Evolutionary conservation across 73 alveolate species (phyloP).

Genomic region (Blepharisma stoltei): DNA sequence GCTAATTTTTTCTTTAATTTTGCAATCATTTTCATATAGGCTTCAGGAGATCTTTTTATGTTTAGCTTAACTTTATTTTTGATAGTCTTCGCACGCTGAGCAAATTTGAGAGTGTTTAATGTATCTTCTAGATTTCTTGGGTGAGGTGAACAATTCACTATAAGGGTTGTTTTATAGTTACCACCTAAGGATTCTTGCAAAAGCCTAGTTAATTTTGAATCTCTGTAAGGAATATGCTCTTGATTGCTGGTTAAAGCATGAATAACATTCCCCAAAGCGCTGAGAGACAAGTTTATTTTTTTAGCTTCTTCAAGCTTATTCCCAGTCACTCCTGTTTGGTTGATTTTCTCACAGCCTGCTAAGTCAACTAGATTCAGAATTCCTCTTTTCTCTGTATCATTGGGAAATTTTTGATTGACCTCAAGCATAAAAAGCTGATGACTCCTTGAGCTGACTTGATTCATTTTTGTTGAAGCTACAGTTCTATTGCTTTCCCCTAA

Average conservation of each 20-base stretch:
- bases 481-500: conserved; percentile 69
- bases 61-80: conserved; percentile 53
- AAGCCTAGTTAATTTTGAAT: conserved; percentile 76
- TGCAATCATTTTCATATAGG: conserved; percentile 24
- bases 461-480: conserved; percentile 70
- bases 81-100: conserved; percentile 85
- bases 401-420: conserved; percentile 43
- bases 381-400: conserved; percentile 62
- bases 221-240: conserved; percentile 82
- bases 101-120: conserved; percentile 80
- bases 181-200: conserved; percentile 86
- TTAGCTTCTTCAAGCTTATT: conserved; percentile 73
- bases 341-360: conserved; percentile 86
- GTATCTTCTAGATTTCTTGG: conserved; percentile 77
- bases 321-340: conserved; percentile 73
- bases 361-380: conserved; percentile 78
- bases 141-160: conserved; percentile 82
- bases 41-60: conserved; percentile 51
- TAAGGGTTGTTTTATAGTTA: conserved; percentile 67
- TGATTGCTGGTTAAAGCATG: conserved; percentile 69
- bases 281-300: conserved; percentile 73
- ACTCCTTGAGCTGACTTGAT: conserved; percentile 59
- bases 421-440: conserved; percentile 66
- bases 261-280: conserved; percentile 84
- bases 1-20: conserved; percentile 16